Conservation (phyloP, 495 filamentous ascomycete genomes). For the Chaetomidium leptoderma region DNA sequence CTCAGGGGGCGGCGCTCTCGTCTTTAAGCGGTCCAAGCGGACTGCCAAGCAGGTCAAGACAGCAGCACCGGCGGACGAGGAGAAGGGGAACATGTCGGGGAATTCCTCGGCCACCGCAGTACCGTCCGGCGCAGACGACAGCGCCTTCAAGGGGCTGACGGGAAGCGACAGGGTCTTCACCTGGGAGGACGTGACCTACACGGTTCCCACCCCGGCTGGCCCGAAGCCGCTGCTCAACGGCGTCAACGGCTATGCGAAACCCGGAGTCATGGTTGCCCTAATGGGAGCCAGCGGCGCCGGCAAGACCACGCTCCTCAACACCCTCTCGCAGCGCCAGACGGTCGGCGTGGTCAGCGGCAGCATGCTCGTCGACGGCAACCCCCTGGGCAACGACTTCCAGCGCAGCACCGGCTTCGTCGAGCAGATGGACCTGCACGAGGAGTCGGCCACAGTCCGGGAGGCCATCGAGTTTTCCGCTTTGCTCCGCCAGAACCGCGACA, state of each 20-base stretch:
- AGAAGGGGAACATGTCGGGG: constrained; percentile 36
- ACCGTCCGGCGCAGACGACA: constrained; percentile 25
- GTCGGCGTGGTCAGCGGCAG: constrained; percentile 67
- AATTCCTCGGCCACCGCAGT: constrained; percentile 26
- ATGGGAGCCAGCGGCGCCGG: constrained; percentile 68
- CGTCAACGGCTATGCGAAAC: not conserved
- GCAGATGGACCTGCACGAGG: constrained; percentile 75
- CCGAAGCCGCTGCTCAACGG: not conserved
- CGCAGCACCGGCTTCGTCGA: constrained; percentile 74
- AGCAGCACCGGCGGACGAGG: constrained; percentile 33
- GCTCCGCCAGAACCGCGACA: constrained; percentile 64
- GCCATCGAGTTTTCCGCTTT: constrained; percentile 74
- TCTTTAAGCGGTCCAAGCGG: constrained; percentile 34
- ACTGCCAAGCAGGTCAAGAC: constrained; percentile 31
- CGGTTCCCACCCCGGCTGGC: not conserved
- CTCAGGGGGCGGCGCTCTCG: constrained; percentile 26
- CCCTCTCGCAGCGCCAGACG: constrained; percentile 64
- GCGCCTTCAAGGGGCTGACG: constrained; percentile 15
- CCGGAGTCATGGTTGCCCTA: not conserved
- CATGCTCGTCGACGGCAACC: constrained; percentile 66
- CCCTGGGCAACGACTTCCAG: constrained; percentile 63
- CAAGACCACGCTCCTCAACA: constrained; percentile 60
- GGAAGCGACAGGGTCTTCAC: constrained; percentile 46
- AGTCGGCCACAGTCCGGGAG: constrained; percentile 74
- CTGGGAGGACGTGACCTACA: constrained; percentile 46